Evolutionary conservation across 352 stramenopile genomes (phyloP).

Genomic region (Phytophthora pini): DNA sequence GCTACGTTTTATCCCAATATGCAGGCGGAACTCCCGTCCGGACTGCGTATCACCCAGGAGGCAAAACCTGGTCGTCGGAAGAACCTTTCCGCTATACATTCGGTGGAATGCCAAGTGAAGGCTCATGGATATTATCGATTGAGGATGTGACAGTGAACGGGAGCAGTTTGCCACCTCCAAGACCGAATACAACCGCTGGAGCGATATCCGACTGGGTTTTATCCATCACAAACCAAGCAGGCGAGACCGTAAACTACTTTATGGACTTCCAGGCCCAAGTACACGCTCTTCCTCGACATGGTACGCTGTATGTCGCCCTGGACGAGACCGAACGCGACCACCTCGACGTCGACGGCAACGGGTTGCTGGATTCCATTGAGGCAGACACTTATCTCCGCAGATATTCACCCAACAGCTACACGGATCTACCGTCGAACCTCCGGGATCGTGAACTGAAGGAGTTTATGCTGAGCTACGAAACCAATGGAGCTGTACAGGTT

Average conservation of each 20-base stretch:
- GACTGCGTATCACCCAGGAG: conserved; percentile 51
- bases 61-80: conserved; percentile 65
- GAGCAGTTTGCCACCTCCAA: conserved; percentile 6
- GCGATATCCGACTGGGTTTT: conserved; percentile 81
- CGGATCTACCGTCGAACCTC: conserved; percentile 40
- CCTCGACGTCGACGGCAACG: conserved; percentile 67
- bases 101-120: conserved; percentile 52
- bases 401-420: conserved; percentile 60
- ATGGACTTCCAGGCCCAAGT: conserved; percentile 74
- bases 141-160: conserved; percentile 38
- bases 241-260: conserved; percentile 57
- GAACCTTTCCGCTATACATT: conserved; percentile 67
- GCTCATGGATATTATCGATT: conserved; percentile 67
- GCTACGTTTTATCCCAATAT: conserved; percentile 68
- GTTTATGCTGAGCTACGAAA: conserved; percentile 57
- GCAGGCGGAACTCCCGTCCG: conserved; percentile 57
- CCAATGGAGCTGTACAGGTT: conserved; percentile 54
- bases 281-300: conserved; percentile 73
- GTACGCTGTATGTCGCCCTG: conserved; percentile 62
- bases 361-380: conserved; percentile 62
- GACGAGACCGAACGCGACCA: conserved; percentile 67
- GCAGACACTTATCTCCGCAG: conserved; percentile 55
- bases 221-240: conserved; percentile 66
- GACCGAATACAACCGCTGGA: conserved; percentile 43
- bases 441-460: conserved; percentile 52